Evolutionary conservation across 78 protist genomes (phyloP).

Genomic region (Acrasis kona): DNA sequence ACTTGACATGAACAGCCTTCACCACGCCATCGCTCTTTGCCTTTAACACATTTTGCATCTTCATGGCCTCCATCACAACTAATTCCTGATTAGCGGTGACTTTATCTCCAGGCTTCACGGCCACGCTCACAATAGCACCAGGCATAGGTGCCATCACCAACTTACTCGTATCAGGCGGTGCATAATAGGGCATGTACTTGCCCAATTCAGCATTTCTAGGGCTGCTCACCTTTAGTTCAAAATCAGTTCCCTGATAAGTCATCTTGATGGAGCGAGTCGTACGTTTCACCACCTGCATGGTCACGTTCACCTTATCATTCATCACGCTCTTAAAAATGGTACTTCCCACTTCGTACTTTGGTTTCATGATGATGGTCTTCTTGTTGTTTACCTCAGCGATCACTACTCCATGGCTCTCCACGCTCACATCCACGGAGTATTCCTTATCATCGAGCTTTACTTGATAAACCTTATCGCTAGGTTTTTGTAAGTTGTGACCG

Average conservation of each 20-base stretch:
- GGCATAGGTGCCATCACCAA: conserved; percentile 78
- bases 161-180: conserved; percentile 32
- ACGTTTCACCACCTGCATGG: conserved; percentile 6
- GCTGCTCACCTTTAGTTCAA: conserved; percentile 6
- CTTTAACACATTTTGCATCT: conserved; percentile 90
- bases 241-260: conserved; percentile 7
- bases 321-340: neutral
- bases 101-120: conserved; percentile 61
- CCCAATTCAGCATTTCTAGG: conserved; percentile 16
- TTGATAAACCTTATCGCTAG: neutral
- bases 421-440: neutral
- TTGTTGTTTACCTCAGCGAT: no score
- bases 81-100: conserved; percentile 69
- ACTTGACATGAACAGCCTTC: conserved; percentile 21
- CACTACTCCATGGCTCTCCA: neutral
- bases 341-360: conserved; percentile 6
- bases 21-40: conserved; percentile 65
- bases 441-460: neutral
- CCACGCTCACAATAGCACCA: conserved; percentile 49
- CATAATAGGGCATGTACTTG: conserved; percentile 52
- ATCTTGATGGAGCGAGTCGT: neutral
- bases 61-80: conserved; percentile 95
- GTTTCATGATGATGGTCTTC: neutral
- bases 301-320: neutral
- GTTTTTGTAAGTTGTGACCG: neutral